Percentiles rank a stretch among this genome's conserved stretches.
phyloP scores from a whole-genome alignment of 129 eudicot species.

The Ambrosia artemisiifolia region DNA sequence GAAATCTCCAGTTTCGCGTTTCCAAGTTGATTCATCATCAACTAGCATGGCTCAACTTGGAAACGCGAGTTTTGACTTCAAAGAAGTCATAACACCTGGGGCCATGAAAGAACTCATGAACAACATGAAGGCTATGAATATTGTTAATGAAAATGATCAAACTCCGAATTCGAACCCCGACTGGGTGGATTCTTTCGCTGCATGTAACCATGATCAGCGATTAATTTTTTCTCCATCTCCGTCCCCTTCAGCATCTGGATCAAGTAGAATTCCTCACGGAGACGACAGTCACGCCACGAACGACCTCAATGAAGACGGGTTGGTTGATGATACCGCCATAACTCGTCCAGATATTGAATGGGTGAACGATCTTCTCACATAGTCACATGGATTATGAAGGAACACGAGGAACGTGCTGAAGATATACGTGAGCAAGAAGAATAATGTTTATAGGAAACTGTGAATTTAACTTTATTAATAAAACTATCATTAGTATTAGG shows the following conservation, averaged over 20 bases:
- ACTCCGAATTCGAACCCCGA: slow-evolving; percentile 14
- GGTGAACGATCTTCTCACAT: slow-evolving; percentile 82
- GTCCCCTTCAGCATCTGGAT: slow-evolving; percentile 15
- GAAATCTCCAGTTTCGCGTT: slow-evolving; percentile 36
- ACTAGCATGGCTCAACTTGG: no score
- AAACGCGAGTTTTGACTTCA: slow-evolving; percentile 24
- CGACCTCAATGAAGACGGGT: slow-evolving; percentile 26
- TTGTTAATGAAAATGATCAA: slow-evolving; percentile 13
- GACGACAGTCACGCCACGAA: not conserved
- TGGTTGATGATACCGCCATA: slow-evolving; percentile 14
- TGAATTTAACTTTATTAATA: not conserved
- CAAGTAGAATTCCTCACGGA: slow-evolving; percentile 10
- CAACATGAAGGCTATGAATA: slow-evolving; percentile 44
- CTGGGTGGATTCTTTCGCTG: slow-evolving; percentile 47
- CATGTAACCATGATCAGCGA: slow-evolving; percentile 27
- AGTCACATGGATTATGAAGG: slow-evolving; percentile 32
- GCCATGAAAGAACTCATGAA: slow-evolving; percentile 48
- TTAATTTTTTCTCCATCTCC: slow-evolving; percentile 54
- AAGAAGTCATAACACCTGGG: slow-evolving; percentile 38
- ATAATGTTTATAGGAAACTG: not conserved
- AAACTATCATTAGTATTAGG: no score
- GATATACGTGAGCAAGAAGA: slow-evolving; percentile 1
- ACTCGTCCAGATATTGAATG: slow-evolving; percentile 76
- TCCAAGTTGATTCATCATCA: not conserved
- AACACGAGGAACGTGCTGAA: not conserved